Evolutionary conservation across 2,329 filamentous ascomycete species (phyloP), one percentile per base, ranked within the genome.

Genomic region (Dactylellina cionopaga): DNA sequence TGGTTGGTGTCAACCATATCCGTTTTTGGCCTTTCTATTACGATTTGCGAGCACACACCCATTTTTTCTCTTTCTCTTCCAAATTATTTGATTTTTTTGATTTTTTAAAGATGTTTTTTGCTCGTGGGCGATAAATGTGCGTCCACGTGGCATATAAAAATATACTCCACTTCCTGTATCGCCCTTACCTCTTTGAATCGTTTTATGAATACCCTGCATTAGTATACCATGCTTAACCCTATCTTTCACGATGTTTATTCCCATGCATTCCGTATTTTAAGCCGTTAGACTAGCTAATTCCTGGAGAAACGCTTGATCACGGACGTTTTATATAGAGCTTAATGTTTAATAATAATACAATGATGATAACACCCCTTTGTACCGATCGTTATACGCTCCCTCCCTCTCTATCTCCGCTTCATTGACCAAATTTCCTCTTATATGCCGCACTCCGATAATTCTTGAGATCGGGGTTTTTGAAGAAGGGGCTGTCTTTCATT

Each of bases 151-250:
- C 56, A 15, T 22, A 51, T 37, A 43, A 24, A 29, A 22, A 22
- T 44, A 29, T 55, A 35, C 51, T 11, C 19, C 49, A 25, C 33
- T 52, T 11, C 22, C 39, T 55, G 51, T 35, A 55, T 55, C 35
- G 39, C 33, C 33, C 25, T 55, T 10, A 33, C 31, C 13, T 35
- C 33, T 24, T 49, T 39, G 37, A 35, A 31, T 58, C n/a, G 62
- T 51, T 66, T 66, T 66, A 51, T 43, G 62, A 51, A 41, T 49
- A 47, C 49, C 60, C 60, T 65, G 60, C 60, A 56, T 49, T 47
- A 65, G 49, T 31, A 65, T 10, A 13, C 25, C 51, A 13, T 51
- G 31, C 24, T 35, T 27, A 25, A 33, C 9, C 35, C 10, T 56
- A 43, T 39, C 33, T 35, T 22, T 54, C 39, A 22, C 41, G 37